Evolutionary conservation across 2,329 filamentous ascomycete genomes (phyloP), one percentile per base, ranked within the genome.

Genomic region (Monosporascus cannonballus): DNA sequence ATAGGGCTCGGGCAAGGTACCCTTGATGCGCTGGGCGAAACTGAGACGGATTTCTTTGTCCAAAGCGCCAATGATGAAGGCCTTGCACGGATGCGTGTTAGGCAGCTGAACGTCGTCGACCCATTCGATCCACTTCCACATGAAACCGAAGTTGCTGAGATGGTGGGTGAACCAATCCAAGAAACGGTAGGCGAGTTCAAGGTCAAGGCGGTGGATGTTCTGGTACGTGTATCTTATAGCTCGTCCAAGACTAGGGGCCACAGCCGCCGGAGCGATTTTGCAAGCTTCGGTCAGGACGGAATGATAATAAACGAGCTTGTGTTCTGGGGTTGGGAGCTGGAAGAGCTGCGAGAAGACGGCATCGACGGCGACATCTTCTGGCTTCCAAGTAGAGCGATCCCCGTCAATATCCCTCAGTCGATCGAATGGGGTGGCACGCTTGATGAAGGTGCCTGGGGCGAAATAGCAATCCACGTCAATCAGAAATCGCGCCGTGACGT

Each of bases 51-150:
- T 96, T 73, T 99, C 94, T 75, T 97, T 97, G 67, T 99, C 94
- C 54, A 99, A 74, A 3, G 90, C 87, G 20, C 91, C 93, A 50
- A 86, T 78, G 59, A 99, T 94, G 71, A 99, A 96, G 34, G 93
- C 90, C 73, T 96, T 96, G 73, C 86, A 88, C 1, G 94, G 92
- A 67, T 96, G 84, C 36, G 94, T 74, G 55, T 86, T 77, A 0
- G 89, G 81, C 25, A 95, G 79, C 44, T 84, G 79, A 17, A 96
- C 84, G 67, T 97, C 91, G 17, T 92, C 90, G 47, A 89, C 80
- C 94, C 94, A 99, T 73, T 99, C 94, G 17, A 88, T 86, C 94
- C 94, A 99, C 72, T 97, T 97, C 94, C 94, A 99, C 9, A 94
- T 94, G 69, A 97, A 99, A 50, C 96, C 94, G 67, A 99, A 99